Evolutionary conservation across 1,139 yeast species (phyloP), one percentile per base, ranked within the genome.

Genomic region (Geotrichum reessii): DNA sequence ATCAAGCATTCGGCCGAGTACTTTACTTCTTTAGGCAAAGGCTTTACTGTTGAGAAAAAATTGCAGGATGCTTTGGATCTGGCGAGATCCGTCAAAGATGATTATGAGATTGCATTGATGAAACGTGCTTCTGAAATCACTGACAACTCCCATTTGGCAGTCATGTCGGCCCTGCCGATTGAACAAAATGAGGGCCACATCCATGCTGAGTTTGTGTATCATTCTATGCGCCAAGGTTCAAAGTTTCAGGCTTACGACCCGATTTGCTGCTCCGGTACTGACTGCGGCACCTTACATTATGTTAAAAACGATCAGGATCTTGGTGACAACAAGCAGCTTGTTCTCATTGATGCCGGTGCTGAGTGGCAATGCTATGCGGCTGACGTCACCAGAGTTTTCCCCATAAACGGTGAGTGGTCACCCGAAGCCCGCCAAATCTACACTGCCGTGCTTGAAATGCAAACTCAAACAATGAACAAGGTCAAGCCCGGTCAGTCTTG

Each of bases 351-450:
- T 74, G 98, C 98, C 5, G 99, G 99, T 56, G 96, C 97, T 7
- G 98, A 92, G 75, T 92, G 97, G 97, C 82, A 83, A 63, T 83
- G 90, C 69, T 93, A 93, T 72, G 93, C 97, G 4, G 80, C 92
- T 53, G 99, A 93, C 70, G 97, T 93, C 55, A 93, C 99, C 21
- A 81, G 99, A 71, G 87, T 95, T 69, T 93, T 91, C 81, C 99
- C 99, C 24, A 83, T 91, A 61, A 81, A 78, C 63, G 99, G 99
- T 8, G 85, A 85, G 62, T 93, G 97, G 92, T 81, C 93, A 12
- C 80, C 81, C 63, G 98, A 93, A 69, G 95, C 92, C 65, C 81
- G 88, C 66, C 87, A 82, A 58, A 85, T 93, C 56, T 93, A 93
- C 71, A 83, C 82, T 50, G 76, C 87, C n/a, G 99, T 93, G 3